These are phyloP conservation scores for Solanum arcanum DNA, from an alignment of 257 asterid species.

Conservation along the genomic window DNA sequence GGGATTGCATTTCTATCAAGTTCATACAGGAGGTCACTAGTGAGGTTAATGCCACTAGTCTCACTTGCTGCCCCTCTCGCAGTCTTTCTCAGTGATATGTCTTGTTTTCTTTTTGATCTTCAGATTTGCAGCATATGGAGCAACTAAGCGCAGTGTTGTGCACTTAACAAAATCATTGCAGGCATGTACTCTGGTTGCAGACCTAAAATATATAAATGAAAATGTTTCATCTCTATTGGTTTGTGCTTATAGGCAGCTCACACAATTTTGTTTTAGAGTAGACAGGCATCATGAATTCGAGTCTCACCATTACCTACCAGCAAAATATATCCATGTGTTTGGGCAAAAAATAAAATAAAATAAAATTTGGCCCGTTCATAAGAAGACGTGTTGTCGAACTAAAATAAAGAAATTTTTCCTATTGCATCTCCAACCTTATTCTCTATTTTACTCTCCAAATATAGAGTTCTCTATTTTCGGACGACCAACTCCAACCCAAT, in stretches of 20 bases:
- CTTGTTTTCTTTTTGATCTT: not conserved
- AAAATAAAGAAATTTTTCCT: not conserved
- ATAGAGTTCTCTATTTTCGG: too few relatives aligned
- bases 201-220: not conserved
- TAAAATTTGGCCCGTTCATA: not conserved
- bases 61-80: not conserved
- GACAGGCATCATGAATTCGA: not conserved
- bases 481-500: not conserved
- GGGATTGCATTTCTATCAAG: not conserved
- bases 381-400: not conserved
- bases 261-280: not conserved
- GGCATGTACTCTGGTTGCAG: constrained; percentile 28
- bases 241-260: not conserved
- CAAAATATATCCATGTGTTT: not conserved
- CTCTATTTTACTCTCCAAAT: not conserved
- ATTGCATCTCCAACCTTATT: not conserved
- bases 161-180: constrained; percentile 94
- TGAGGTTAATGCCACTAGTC: not conserved
- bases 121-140: constrained; percentile 99
- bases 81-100: not conserved
- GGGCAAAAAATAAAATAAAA: not conserved
- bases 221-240: not conserved
- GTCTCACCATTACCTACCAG: not conserved
- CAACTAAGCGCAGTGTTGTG: constrained; percentile 95
- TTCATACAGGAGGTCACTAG: not conserved